phyloP scores from a whole-genome alignment of 2,329 filamentous ascomycete species.

The Exophiala sideris region DNA sequence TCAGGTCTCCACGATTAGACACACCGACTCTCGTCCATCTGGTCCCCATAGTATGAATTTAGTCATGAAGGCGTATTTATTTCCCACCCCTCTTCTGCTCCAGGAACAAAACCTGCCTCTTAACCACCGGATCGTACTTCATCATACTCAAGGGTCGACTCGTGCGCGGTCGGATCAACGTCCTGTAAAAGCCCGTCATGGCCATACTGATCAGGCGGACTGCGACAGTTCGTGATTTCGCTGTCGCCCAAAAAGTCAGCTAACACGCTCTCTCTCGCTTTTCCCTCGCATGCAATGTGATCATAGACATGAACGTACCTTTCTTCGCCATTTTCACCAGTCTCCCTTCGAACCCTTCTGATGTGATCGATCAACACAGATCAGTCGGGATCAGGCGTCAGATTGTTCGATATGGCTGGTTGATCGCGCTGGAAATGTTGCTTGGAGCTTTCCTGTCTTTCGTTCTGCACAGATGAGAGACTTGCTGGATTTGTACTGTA shows the following conservation, averaged over 20 bases:
- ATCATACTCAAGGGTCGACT: slow-evolving; percentile 90
- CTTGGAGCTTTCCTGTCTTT: too few species aligned
- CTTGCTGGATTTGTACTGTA: too few species aligned
- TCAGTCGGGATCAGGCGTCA: neutral
- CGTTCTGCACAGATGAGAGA: too few species aligned
- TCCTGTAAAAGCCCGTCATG: slow-evolving; percentile 97
- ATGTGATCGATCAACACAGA: neutral
- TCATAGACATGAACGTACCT: neutral
- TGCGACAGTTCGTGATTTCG: slow-evolving; percentile 85
- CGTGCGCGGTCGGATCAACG: slow-evolving; percentile 75
- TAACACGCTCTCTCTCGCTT: too few species aligned
- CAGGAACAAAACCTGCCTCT: slow-evolving; percentile 92
- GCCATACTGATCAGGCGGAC: slow-evolving; percentile 98
- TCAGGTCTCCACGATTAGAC: too few species aligned
- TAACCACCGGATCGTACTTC: slow-evolving; percentile 97
- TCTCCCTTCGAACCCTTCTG: neutral
- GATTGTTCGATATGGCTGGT: neutral
- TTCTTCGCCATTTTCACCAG: neutral
- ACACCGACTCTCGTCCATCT: too few species aligned
- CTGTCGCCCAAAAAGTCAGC: slow-evolving; percentile 42
- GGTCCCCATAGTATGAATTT: too few species aligned
- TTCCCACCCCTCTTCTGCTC: slow-evolving; percentile 76
- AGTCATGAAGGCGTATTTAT: neutral
- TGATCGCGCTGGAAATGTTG: too few species aligned
- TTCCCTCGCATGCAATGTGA: neutral